phyloP scores from a whole-genome alignment of 345 rosid species.

The Conringia planisiliqua region DNA sequence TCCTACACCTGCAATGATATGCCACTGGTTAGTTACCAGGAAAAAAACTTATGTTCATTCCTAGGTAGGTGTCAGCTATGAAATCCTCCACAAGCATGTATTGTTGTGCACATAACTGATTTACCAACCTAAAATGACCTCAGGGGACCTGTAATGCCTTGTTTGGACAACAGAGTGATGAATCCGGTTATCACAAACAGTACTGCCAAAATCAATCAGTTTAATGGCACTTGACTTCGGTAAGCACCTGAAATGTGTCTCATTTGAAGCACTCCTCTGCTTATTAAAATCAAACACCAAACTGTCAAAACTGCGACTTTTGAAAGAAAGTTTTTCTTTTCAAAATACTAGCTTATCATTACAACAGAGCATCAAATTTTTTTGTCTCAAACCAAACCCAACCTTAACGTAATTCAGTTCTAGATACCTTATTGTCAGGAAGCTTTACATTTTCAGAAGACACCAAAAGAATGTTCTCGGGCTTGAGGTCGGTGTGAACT shows the following conservation, averaged over 20 bases:
- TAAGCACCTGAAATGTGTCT: slow-evolving; percentile 53
- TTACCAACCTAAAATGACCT: slow-evolving; percentile 68
- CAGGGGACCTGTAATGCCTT: slow-evolving; percentile 86
- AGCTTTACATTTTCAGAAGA: slow-evolving; percentile 71
- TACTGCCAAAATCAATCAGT: slow-evolving; percentile 91
- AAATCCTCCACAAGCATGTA: neutral
- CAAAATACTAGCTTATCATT: slow-evolving; percentile 5
- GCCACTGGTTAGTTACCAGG: neutral
- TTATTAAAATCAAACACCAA: slow-evolving; percentile 35
- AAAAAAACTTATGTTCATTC: neutral
- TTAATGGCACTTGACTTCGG: slow-evolving; percentile 91
- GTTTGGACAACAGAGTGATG: slow-evolving; percentile 80
- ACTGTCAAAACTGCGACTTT: slow-evolving; percentile 6
- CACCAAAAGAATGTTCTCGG: slow-evolving; percentile 79
- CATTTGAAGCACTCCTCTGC: slow-evolving; percentile 55
- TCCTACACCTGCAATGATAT: slow-evolving; percentile 58
- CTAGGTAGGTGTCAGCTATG: neutral
- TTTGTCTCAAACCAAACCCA: slow-evolving; percentile 6
- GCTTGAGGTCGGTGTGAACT: slow-evolving; percentile 90
- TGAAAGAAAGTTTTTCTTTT: neutral
- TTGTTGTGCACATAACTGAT: neutral
- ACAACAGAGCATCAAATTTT: neutral
- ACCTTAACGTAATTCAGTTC: slow-evolving; percentile 20
- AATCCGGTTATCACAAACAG: slow-evolving; percentile 69
- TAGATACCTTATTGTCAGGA: slow-evolving; percentile 61